Evolutionary conservation across 2,329 filamentous ascomycete species (phyloP).

Genomic region (Aspergillus sp.): DNA sequence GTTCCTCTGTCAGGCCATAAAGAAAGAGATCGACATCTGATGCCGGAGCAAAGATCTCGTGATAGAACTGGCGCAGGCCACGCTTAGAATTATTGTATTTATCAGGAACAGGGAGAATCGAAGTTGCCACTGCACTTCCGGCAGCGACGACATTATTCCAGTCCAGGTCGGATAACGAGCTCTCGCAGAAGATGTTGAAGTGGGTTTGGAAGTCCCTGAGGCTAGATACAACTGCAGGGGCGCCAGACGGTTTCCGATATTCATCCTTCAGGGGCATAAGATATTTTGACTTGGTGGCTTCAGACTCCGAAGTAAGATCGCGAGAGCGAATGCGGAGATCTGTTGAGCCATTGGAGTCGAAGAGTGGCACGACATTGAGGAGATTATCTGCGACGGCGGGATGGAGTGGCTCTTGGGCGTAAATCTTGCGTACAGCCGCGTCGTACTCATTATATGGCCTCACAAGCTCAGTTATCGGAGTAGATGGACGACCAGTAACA

Average conservation of each 20-base stretch:
- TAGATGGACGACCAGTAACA: slow-evolving; percentile 24
- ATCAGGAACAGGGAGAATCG: slow-evolving; percentile 68
- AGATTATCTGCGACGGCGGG: slow-evolving; percentile 28
- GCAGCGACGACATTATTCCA: slow-evolving; percentile 82
- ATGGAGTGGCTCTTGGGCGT: slow-evolving; percentile 40
- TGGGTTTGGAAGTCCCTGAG: slow-evolving; percentile 74
- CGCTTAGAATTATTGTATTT: slow-evolving; percentile 63
- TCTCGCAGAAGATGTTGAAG: slow-evolving; percentile 80
- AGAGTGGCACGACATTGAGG: slow-evolving; percentile 39
- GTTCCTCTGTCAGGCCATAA: slow-evolving; percentile 73
- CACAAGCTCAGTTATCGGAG: slow-evolving; percentile 29
- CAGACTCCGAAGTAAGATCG: slow-evolving; percentile 29
- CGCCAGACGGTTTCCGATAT: slow-evolving; percentile 62
- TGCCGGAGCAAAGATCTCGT: slow-evolving; percentile 75
- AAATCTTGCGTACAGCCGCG: slow-evolving; percentile 35
- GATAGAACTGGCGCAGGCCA: slow-evolving; percentile 69
- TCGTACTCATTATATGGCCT: slow-evolving; percentile 40
- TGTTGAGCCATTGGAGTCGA: slow-evolving; percentile 22
- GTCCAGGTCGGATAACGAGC: slow-evolving; percentile 70
- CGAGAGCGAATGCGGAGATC: slow-evolving; percentile 33
- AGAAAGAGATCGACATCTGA: slow-evolving; percentile 87
- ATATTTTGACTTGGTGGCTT: slow-evolving; percentile 33
- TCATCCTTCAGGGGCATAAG: slow-evolving; percentile 39
- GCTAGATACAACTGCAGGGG: slow-evolving; percentile 66
- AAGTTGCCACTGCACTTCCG: slow-evolving; percentile 78